phyloP scores from a whole-genome alignment of 352 stramenopile genomes.

The Pythium pyrilobum region DNA sequence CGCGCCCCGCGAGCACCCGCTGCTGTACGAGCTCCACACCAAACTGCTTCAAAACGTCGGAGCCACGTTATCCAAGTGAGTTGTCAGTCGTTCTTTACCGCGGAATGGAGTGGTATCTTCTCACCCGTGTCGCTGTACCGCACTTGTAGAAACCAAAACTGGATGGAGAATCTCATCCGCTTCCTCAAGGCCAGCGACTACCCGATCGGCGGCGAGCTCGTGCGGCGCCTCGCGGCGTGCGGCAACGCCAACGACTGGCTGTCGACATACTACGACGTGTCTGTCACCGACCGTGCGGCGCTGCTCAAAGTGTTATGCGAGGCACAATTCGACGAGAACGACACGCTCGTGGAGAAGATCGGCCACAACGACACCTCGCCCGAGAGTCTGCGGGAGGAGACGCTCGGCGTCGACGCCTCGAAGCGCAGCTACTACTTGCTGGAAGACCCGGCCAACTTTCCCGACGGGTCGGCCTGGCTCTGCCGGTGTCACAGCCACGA shows the following conservation, averaged over 20 bases:
- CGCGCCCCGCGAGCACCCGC: slow-evolving; percentile 20
- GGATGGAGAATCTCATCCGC: slow-evolving; percentile 36
- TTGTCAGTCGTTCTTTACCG: too few relatives aligned
- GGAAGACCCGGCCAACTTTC: slow-evolving; percentile 50
- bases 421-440: slow-evolving; percentile 55
- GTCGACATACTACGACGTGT: slow-evolving; percentile 35
- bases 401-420: slow-evolving; percentile 33
- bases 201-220: slow-evolving; percentile 14
- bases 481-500: slow-evolving; percentile 41
- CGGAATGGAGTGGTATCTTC: too few relatives aligned
- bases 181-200: slow-evolving; percentile 39
- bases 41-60: slow-evolving; percentile 45
- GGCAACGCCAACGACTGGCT: slow-evolving; percentile 23
- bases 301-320: slow-evolving; percentile 64
- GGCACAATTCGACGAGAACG: slow-evolving; percentile 61
- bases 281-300: slow-evolving; percentile 32
- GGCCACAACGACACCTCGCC: slow-evolving; percentile 31
- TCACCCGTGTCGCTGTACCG: too few relatives aligned
- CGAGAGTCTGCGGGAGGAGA: slow-evolving; percentile 46
- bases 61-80: slow-evolving; percentile 40
- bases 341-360: slow-evolving; percentile 47
- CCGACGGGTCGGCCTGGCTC: slow-evolving; percentile 50
- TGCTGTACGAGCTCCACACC: slow-evolving; percentile 44
- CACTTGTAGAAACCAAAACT: slow-evolving; percentile 42
- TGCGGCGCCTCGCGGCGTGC: slow-evolving; percentile 3